These are phyloP conservation scores for Sedum album DNA, from an alignment of 164 flowering plant genomes.

Conservation along the genomic window DNA sequence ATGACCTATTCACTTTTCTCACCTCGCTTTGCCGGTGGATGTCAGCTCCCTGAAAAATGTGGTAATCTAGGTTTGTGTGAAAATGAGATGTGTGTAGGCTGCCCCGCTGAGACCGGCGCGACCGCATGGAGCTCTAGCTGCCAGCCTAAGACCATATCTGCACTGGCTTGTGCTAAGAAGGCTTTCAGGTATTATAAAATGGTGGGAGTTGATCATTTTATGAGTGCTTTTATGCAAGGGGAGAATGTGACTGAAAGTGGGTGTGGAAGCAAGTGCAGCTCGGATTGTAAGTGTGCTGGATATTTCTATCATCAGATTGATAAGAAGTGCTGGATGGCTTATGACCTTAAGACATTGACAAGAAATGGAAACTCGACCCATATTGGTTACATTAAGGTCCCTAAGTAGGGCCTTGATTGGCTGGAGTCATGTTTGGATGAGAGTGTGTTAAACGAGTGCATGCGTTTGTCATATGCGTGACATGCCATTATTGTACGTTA, in stretches of 20 bases:
- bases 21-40: slow-evolving; percentile 12
- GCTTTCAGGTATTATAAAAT: slow-evolving; percentile 25
- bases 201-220: too few relatives aligned
- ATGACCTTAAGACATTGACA: slow-evolving; percentile 32
- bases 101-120: slow-evolving; percentile 28
- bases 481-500: too few relatives aligned
- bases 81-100: slow-evolving; percentile 34
- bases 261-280: slow-evolving; percentile 26
- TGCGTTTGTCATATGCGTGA: too few relatives aligned
- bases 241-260: slow-evolving; percentile 15
- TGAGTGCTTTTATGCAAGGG: slow-evolving; percentile 25
- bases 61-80: slow-evolving; percentile 30
- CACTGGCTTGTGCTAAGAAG: too few relatives aligned
- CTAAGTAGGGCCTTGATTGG: slow-evolving; percentile 10
- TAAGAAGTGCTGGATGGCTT: slow-evolving; percentile 38
- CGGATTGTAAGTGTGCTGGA: too few relatives aligned
- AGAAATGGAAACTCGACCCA: slow-evolving; percentile 22
- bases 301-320: slow-evolving; percentile 24
- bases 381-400: slow-evolving; percentile 30
- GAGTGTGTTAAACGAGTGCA: too few relatives aligned
- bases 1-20: slow-evolving; percentile 20
- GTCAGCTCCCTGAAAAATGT: slow-evolving; percentile 28
- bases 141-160: slow-evolving; percentile 10
- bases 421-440: too few relatives aligned
- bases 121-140: slow-evolving; percentile 35